Base-by-base conservation (phyloP, 2,329 filamentous ascomycete genomes). In the Sporothrix euskadiensis region DNA sequence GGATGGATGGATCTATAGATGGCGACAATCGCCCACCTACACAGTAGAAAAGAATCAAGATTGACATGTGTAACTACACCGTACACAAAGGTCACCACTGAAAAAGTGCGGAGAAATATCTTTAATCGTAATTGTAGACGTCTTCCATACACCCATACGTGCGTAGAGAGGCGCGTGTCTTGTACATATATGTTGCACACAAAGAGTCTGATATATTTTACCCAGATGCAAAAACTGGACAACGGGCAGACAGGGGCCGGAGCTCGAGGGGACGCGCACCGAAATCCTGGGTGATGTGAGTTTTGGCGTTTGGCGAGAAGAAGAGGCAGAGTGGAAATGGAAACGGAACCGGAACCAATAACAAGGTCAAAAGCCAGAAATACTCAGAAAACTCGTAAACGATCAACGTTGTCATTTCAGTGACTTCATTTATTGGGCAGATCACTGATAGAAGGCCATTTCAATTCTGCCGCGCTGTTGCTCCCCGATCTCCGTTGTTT, bases 201-300 rank as follows among this genome's bases (percentile, higher is more conserved):
- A 32, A 26, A 10, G 59, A 12, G 2, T 3, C 26, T 26, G 14
- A 26, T 47, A 4, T 49, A 26, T 35, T 35, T 49, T 49, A 14
- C 44, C 44, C 5, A 35, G n/a, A 35, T 52, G 19, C n/a, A 65
- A 35, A 26, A 26, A 47, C 30, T 41, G 12, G 35, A 16, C 41
- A 6, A 30, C 61, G 61, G 61, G 16, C n/a, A n/a, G 1, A 47
- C 69, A 71, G 35, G 69, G 69, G 19, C 54, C 69, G 39, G 69
- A 39, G 68, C 49, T 44, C 16, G 68, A 70, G 52, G 16, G 30
- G 35, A 4, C 0, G n/a, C 19, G 68, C 68, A 70, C 68, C 68
- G 68, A 57, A 59, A 44, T 59, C 68, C 68, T 70, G 68, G 68
- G 68, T 41, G 22, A 44, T 22, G 41, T 4, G 63, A 49, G 22